These are phyloP conservation scores for Articulospora tetracladia DNA, from an alignment of 495 filamentous ascomycete species.

Conservation along the genomic window DNA sequence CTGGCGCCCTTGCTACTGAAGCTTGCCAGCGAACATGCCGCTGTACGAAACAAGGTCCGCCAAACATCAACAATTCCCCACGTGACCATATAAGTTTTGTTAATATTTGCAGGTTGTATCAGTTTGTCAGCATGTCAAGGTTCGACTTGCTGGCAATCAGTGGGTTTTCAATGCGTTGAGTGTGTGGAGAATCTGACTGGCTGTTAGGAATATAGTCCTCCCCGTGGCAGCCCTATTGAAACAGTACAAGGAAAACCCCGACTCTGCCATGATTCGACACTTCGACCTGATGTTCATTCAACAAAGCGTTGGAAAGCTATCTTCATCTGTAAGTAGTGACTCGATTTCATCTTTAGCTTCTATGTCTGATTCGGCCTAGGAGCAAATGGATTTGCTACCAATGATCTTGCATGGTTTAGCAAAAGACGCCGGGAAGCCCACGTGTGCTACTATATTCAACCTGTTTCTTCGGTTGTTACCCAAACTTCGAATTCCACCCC, in stretches of 20 bases:
- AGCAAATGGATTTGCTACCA: slow-evolving; percentile 67
- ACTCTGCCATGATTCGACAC: slow-evolving; percentile 71
- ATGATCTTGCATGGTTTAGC: slow-evolving; percentile 68
- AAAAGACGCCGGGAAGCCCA: slow-evolving; percentile 55
- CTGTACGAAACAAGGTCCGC: slow-evolving; percentile 79
- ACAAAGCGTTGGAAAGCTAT: slow-evolving; percentile 73
- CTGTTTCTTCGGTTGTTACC: slow-evolving; percentile 72
- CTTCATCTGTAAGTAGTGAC: slow-evolving; percentile 31
- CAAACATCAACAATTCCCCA: slow-evolving; percentile 7
- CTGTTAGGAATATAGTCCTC: slow-evolving; percentile 59
- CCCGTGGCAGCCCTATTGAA: slow-evolving; percentile 79
- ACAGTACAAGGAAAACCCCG: slow-evolving; percentile 79
- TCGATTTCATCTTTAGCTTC: not conserved
- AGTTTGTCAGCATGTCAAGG: slow-evolving; percentile 79
- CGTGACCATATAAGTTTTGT: slow-evolving; percentile 1
- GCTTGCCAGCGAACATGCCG: slow-evolving; percentile 69
- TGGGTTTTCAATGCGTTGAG: slow-evolving; percentile 27
- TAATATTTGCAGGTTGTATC: slow-evolving; percentile 48
- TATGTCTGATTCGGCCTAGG: slow-evolving; percentile 28
- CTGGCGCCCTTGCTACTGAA: slow-evolving; percentile 82
- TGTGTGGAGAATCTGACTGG: slow-evolving; percentile 12
- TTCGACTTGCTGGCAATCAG: slow-evolving; percentile 49
- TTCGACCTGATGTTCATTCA: slow-evolving; percentile 89
- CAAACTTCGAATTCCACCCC: slow-evolving; percentile 64
- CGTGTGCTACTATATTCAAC: slow-evolving; percentile 78